Evolutionary conservation across 805 yeast species (phyloP).

Genomic region (Candida rishiriensis): DNA sequence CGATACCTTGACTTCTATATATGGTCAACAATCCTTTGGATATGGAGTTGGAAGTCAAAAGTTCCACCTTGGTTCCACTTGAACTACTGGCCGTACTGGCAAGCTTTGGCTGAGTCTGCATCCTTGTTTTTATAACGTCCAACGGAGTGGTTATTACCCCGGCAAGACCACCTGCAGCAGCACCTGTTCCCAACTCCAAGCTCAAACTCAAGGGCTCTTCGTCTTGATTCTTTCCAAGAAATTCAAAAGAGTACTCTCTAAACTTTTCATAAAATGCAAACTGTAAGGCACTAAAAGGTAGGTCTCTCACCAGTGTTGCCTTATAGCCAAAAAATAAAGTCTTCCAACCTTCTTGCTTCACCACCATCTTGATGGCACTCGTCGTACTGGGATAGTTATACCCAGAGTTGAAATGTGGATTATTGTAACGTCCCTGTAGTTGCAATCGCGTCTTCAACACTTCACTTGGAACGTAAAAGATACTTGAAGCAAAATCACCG

Average conservation of each 20-base stretch:
- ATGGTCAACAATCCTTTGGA: conserved; percentile 49
- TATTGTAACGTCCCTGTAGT: conserved; percentile 83
- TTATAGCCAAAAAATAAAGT: conserved; percentile 88
- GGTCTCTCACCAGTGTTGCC: conserved; percentile 87
- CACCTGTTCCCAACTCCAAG: conserved; percentile 81
- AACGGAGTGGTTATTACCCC: conserved; percentile 86
- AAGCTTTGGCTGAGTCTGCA: conserved; percentile 70
- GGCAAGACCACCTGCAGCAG: conserved; percentile 92
- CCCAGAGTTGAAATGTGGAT: conserved; percentile 72
- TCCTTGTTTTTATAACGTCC: conserved; percentile 87
- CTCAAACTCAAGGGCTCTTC: conserved; percentile 40
- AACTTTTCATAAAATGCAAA: conserved; percentile 92
- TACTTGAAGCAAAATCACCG: conserved; percentile 88
- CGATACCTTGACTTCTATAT: conserved; percentile 66
- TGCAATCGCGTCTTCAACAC: conserved; percentile 91
- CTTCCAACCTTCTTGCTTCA: conserved; percentile 62
- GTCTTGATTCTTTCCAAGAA: conserved; percentile 26
- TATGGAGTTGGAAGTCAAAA: conserved; percentile 40
- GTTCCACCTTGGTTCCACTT: conserved; percentile 1
- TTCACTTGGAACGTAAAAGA: conserved; percentile 92
- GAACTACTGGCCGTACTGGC: conserved; percentile 9
- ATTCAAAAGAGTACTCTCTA: conserved; percentile 51
- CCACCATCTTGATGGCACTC: conserved; percentile 66
- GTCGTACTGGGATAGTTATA: conserved; percentile 77
- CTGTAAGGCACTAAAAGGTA: conserved; percentile 94